Percentiles rank a stretch among this genome's conserved stretches.
Conservation (phyloP, 2,329 filamentous ascomycete species). For the Delphinella strobiligena region DNA sequence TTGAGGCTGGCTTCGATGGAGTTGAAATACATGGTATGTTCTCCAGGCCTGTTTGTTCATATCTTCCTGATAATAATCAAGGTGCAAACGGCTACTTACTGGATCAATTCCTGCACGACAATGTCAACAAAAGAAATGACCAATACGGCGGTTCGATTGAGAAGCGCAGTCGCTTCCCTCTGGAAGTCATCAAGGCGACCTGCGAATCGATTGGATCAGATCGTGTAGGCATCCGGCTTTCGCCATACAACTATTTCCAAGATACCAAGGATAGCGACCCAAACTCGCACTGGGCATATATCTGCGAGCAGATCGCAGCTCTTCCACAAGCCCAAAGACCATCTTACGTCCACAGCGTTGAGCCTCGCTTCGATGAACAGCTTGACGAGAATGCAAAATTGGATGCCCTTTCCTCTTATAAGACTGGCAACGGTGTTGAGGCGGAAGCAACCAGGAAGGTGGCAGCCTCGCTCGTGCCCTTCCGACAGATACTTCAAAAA, state of each 20-base stretch:
- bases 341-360: slow-evolving; percentile 48
- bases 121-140: slow-evolving; percentile 40
- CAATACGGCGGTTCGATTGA: slow-evolving; percentile 30
- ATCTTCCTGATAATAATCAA: slow-evolving; percentile 1
- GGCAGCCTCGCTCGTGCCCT: slow-evolving; percentile 12
- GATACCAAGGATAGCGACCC: slow-evolving; percentile 50
- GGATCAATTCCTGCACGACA: slow-evolving; percentile 51
- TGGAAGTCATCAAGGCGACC: slow-evolving; percentile 41
- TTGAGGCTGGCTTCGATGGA: slow-evolving; percentile 41
- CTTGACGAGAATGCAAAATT: slow-evolving; percentile 16
- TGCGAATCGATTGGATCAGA: slow-evolving; percentile 36
- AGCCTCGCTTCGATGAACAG: slow-evolving; percentile 39
- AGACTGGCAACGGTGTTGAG: slow-evolving; percentile 16
- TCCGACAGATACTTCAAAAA: slow-evolving; percentile 14
- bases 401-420: slow-evolving; percentile 12
- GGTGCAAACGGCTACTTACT: slow-evolving; percentile 41
- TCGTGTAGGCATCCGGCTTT: slow-evolving; percentile 41
- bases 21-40: slow-evolving; percentile 34
- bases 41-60: not conserved
- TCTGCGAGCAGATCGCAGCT: slow-evolving; percentile 30
- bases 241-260: slow-evolving; percentile 47
- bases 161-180: slow-evolving; percentile 35
- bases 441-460: slow-evolving; percentile 16
- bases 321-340: slow-evolving; percentile 36
- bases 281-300: slow-evolving; percentile 46